Evolutionary conservation across 2,329 filamentous ascomycete genomes (phyloP), one percentile per base, ranked within the genome.

Genomic region (Colletotrichum sublineola): DNA sequence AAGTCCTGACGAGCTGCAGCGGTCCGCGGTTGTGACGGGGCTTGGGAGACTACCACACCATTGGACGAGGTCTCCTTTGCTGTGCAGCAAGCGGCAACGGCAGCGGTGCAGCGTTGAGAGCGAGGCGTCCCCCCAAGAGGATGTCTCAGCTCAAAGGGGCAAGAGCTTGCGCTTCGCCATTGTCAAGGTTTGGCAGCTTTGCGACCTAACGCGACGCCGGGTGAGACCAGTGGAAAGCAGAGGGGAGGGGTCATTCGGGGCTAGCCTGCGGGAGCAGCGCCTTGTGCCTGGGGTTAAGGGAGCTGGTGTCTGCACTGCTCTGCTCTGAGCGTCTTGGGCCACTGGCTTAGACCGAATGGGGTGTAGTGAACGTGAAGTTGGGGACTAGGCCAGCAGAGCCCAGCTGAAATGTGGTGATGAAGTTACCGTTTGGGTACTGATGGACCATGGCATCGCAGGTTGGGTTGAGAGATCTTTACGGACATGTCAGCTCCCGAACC

Each of bases 231-330:
- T 46, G 58, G 38, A 69, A 61, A 42, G 40, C 29, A 29, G 60
- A 36, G 33, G 44, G n/a, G 58, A 48, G 50, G 66, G 66, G n/a
- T 8, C 40, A 50, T 44, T 62, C 48, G 57, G 48, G 42, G 60
- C 66, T 72, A 56, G 69, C 46, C 24, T 61, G 70, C 60, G 60
- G 66, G 60, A 72, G 64, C 55, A 69, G 66, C 66, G 66, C 40
- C 61, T 69, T 55, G 53, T 69, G 48, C 66, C 69, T 61, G 53
- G 40, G 61, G 33, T 53, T 7, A 68, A 63, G 36, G 44, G 53
- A 36, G 52, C 58, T 29, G n/a, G 48, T 53, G 50, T 52, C 50
- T 52, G 31, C 44, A 65, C 60, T 69, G 36, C 38, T 70, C 62
- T 70, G 29, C 55, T 44, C 53, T 70, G 68, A 50, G 64, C 56